Evolutionary conservation across 2,329 filamentous ascomycete species (phyloP).

Genomic region (Curvularia sp.): DNA sequence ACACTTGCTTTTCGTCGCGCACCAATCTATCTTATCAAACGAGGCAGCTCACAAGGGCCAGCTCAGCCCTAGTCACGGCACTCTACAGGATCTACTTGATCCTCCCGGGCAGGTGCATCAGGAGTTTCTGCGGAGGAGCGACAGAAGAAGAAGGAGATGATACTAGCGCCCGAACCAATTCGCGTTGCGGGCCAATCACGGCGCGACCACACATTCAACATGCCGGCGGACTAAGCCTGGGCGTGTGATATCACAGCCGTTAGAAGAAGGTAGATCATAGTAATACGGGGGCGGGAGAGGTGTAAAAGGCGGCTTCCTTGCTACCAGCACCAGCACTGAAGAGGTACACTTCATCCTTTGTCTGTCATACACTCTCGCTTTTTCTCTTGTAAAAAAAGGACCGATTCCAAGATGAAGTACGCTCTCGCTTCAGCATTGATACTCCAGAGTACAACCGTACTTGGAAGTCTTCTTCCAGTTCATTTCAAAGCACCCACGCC

Average conservation of each 20-base stretch:
- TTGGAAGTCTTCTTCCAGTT: conserved; percentile 40
- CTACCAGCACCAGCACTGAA: not conserved
- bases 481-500: conserved; percentile 42
- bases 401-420: conserved; percentile 39
- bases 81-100: conserved; percentile 18
- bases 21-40: conserved; percentile 24
- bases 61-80: conserved; percentile 3
- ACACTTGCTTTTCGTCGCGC: conserved; percentile 14
- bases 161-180: conserved; percentile 23
- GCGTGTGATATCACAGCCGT: conserved; percentile 16
- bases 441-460: conserved; percentile 38
- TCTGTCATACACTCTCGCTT: conserved; percentile 7
- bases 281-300: conserved; percentile 1
- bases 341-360: conserved; percentile 1
- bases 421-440: conserved; percentile 38
- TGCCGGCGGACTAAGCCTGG: conserved; percentile 7
- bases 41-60: conserved; percentile 9
- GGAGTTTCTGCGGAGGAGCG: conserved; percentile 18
- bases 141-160: conserved; percentile 27
- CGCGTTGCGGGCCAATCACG: conserved; percentile 18
- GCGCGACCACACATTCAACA: conserved; percentile 4
- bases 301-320: conserved; percentile 16
- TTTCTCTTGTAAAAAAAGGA: not conserved
- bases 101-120: conserved; percentile 24
- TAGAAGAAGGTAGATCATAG: conserved; percentile 19